A percentile compares a stretch with the other conserved stretches of the same genome.
These are phyloP conservation scores for Fennellomyces sp. DNA, from an alignment of 371 early-diverging fungal species.

Conservation along the genomic window DNA sequence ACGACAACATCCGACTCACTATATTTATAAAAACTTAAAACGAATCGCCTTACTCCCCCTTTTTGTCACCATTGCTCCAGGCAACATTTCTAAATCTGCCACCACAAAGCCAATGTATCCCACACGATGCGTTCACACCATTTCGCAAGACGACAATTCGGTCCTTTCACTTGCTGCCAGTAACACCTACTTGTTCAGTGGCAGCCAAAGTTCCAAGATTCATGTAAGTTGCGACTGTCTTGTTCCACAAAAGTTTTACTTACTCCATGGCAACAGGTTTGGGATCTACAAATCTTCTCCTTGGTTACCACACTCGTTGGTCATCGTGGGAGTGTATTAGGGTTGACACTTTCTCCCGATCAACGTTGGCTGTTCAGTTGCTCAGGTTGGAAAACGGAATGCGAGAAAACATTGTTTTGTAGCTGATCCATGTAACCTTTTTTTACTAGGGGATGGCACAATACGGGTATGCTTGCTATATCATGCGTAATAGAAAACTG, in stretches of 20 bases:
- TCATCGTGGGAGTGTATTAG: constrained; percentile 72
- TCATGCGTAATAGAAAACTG: no score
- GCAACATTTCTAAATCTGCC: constrained; percentile 29
- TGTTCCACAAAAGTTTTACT: no score
- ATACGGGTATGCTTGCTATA: constrained; percentile 49
- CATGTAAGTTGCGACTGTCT: constrained; percentile 34
- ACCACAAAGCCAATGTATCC: constrained; percentile 24
- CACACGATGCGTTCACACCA: constrained; percentile 57
- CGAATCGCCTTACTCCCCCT: neutral
- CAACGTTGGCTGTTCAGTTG: constrained; percentile 69
- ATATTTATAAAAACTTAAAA: neutral
- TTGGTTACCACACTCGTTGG: constrained; percentile 62
- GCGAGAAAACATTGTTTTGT: no score
- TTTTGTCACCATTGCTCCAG: constrained; percentile 1
- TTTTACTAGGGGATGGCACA: constrained; percentile 68
- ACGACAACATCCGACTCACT: neutral
- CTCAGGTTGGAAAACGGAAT: constrained; percentile 64
- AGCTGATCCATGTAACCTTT: no score
- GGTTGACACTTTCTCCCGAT: constrained; percentile 59
- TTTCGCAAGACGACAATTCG: constrained; percentile 68
- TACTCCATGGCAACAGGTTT: constrained; percentile 58
- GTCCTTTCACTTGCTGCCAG: constrained; percentile 71
- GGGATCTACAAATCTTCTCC: constrained; percentile 70
- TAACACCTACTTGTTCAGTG: constrained; percentile 65
- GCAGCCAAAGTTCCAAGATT: constrained; percentile 70